phyloP scores from a whole-genome alignment of 495 filamentous ascomycete species.

The Symbiotaphrina buchneri region DNA sequence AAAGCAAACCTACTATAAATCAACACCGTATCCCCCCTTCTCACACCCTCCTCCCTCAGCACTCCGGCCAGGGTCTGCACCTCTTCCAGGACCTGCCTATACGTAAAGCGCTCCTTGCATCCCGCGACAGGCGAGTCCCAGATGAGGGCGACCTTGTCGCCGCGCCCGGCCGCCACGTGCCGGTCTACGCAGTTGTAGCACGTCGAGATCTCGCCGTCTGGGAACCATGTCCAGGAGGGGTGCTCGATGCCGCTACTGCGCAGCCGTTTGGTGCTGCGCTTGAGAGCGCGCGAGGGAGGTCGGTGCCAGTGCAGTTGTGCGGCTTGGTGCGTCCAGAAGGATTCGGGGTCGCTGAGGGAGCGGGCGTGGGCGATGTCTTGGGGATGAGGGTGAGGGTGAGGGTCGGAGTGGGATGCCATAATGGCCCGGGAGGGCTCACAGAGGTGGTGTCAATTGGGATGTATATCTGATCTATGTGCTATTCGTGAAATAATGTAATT shows the following conservation, averaged over 20 bases:
- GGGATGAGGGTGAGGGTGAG: too few relatives aligned
- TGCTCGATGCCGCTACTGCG: conserved; percentile 23
- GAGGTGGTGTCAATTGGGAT: too few relatives aligned
- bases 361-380: too few relatives aligned
- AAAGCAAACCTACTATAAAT: conserved; percentile 52
- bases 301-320: too few relatives aligned
- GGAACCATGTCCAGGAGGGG: conserved; percentile 68
- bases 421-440: too few relatives aligned
- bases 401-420: too few relatives aligned
- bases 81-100: conserved; percentile 54
- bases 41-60: conserved; percentile 60
- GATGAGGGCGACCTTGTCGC: conserved; percentile 50
- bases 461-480: too few relatives aligned
- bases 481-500: too few relatives aligned
- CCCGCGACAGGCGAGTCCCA: conserved; percentile 77
- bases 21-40: conserved; percentile 74
- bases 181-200: conserved; percentile 80
- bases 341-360: too few relatives aligned
- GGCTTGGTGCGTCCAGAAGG: too few relatives aligned
- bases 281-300: too few relatives aligned
- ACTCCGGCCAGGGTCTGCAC: conserved; percentile 71
- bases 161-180: conserved; percentile 56
- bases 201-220: conserved; percentile 72
- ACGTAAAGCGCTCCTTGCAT: conserved; percentile 48
- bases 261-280: conserved; percentile 22